Conservation (phyloP, 2,329 filamentous ascomycete species). For the Teratosphaeria nubilosa region DNA sequence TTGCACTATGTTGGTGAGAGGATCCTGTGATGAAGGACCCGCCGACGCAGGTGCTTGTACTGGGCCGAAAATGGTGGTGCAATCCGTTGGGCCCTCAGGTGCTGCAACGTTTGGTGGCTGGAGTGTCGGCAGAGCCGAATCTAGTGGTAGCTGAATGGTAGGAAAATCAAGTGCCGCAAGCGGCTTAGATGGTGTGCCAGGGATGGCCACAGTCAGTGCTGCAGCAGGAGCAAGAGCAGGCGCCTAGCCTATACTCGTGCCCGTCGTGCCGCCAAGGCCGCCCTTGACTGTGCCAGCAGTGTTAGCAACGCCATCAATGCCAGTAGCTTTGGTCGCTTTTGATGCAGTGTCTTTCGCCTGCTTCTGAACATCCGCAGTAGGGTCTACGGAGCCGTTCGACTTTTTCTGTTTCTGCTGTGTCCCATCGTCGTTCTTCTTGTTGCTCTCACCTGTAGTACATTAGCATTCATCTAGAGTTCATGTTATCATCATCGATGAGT, state of each 20-base stretch:
- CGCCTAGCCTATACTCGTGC: background rate
- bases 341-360: conserved; percentile 7
- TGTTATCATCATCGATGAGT: conserved; percentile 7
- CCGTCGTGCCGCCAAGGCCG: conserved; percentile 16
- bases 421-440: conserved; percentile 1
- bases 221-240: background rate
- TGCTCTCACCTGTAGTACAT: conserved; percentile 1
- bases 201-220: background rate
- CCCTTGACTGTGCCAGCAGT: conserved; percentile 18
- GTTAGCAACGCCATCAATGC: conserved; percentile 9
- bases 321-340: conserved; percentile 13
- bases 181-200: background rate
- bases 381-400: conserved; percentile 4
- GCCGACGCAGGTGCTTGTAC: background rate
- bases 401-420: conserved; percentile 1
- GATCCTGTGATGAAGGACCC: background rate
- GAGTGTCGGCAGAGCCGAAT: background rate
- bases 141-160: background rate
- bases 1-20: background rate
- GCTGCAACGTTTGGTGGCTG: background rate
- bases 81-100: background rate
- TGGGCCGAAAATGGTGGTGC: background rate
- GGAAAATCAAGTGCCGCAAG: conserved; percentile 8
- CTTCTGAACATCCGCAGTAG: conserved; percentile 5
- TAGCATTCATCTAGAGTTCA: conserved; percentile 6